Base-by-base conservation (phyloP, 805 yeast genomes). In the Priceomyces castillae region DNA sequence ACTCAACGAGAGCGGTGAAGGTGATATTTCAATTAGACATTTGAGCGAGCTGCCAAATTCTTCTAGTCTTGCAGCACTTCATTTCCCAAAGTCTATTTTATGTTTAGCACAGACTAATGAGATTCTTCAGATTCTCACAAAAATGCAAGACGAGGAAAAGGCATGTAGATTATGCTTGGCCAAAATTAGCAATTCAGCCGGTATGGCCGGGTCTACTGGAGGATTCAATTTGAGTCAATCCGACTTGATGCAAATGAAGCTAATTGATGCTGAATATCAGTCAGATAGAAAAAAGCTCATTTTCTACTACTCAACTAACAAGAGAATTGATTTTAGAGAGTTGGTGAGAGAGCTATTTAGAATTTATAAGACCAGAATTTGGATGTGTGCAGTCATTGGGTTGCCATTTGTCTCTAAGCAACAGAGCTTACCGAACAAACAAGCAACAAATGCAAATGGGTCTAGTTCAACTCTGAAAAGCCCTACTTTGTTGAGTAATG, bases 241-340 rank as follows among this genome's bases (percentile, higher is more conserved):
- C 12, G 58, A 55, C 42, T 50, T 51, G 59, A 72, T 57, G 65
- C 66, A 66, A 46, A 69, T 86, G 72, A 77, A 78, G 52, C 74
- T 86, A 39, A 71, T 85, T 49, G 86, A 82, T 58, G 84, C 88
- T 1, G 95, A 86, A 61, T 86, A 83, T 62, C 95, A 86, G 62
- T 86, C 84, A 62, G 94, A 86, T 60, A 78, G 86, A 46, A 84
- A 84, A 58, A 86, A 86, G 53, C 70, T 86, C 48, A 86, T 84
- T 5, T 82, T 86, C 52, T 86, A 84, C 62, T 84, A 83, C 56
- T 73, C 73, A 18, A 64, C 75, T 7, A 69, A 71, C 40, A 81
- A 81, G 53, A 67, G 94, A 51, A 75, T 85, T 43, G 94, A 86
- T 58, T 85, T 85, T 58, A 69, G 92, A 45, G 84, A 79, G 37